Conservation (phyloP, 1,284 basidiomycete genomes). For the Ustilago cynodontis region DNA sequence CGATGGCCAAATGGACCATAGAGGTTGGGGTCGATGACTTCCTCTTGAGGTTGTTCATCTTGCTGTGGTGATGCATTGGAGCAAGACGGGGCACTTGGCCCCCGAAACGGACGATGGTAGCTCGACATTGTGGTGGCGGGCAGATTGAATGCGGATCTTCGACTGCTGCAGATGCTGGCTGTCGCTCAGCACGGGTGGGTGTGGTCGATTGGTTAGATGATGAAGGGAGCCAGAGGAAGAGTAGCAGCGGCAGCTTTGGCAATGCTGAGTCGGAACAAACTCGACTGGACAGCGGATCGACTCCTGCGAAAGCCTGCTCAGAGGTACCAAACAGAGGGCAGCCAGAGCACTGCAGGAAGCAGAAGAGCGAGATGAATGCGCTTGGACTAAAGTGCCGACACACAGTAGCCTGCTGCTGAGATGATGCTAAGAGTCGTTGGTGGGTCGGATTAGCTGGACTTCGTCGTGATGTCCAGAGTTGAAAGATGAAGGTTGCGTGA, state of each 20-base stretch:
- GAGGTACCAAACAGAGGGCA: not conserved
- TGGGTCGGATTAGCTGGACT: not conserved
- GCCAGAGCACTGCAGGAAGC: not conserved
- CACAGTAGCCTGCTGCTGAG: not conserved
- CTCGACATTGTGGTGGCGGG: constrained; percentile 14
- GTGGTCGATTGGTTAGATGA: not conserved
- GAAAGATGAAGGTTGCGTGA: not conserved
- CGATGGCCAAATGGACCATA: constrained; percentile 47
- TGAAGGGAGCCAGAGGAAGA: not conserved
- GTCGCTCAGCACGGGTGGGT: not conserved
- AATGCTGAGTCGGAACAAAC: not conserved
- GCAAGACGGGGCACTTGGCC: not conserved
- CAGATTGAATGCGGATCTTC: not conserved
- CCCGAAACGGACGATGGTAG: constrained; percentile 29
- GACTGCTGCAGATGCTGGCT: not conserved
- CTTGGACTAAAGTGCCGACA: not conserved
- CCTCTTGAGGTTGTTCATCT: constrained; percentile 10
- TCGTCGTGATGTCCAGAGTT: not conserved
- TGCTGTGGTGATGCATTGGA: not conserved
- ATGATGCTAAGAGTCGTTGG: not conserved
- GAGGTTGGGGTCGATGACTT: constrained; percentile 48
- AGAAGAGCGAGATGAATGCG: not conserved
- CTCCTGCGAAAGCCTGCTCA: too few relatives aligned
- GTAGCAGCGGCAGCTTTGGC: not conserved
- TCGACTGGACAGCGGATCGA: too few relatives aligned